Conservation (phyloP, 148 eudicot species). For the Cornus florida region DNA sequence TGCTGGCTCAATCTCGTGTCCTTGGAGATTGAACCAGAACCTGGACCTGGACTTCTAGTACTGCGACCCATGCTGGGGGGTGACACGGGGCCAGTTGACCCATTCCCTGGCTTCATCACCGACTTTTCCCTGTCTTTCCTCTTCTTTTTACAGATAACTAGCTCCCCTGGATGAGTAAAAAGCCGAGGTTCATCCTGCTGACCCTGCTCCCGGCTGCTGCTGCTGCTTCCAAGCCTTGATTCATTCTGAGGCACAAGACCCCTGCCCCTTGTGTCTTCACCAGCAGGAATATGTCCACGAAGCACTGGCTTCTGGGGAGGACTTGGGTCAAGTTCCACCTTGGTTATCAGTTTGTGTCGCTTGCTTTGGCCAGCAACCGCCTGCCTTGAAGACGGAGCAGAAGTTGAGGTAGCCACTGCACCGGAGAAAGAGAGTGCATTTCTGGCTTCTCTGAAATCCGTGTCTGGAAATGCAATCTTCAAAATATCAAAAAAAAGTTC, state of each 20-base stretch:
- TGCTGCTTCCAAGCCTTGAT: conserved; percentile 49
- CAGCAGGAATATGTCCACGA: conserved; percentile 34
- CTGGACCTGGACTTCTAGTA: conserved; percentile 65
- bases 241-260: conserved; percentile 48
- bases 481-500: conserved; percentile 82
- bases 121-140: conserved; percentile 88
- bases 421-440: conserved; percentile 61
- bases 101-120: conserved; percentile 43
- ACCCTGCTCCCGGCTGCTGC: conserved; percentile 36
- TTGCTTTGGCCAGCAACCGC: conserved; percentile 46
- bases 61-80: conserved; percentile 64
- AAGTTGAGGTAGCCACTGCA: conserved; percentile 39
- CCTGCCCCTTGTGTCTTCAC: conserved; percentile 46
- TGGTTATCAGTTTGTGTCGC: conserved; percentile 58
- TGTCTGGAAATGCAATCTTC: conserved; percentile 65
- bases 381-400: conserved; percentile 50
- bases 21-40: conserved; percentile 30
- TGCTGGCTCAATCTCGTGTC: conserved; percentile 40
- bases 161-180: conserved; percentile 85
- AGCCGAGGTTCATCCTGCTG: conserved; percentile 46
- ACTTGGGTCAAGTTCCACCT: conserved; percentile 53
- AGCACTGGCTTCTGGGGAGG: conserved; percentile 48
- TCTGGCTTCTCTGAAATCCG: conserved; percentile 78
- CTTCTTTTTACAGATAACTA: conserved; percentile 90
- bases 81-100: conserved; percentile 70